phyloP scores from a whole-genome alignment of 1,284 basidiomycete genomes.

The Laetiporus sulphureus region DNA sequence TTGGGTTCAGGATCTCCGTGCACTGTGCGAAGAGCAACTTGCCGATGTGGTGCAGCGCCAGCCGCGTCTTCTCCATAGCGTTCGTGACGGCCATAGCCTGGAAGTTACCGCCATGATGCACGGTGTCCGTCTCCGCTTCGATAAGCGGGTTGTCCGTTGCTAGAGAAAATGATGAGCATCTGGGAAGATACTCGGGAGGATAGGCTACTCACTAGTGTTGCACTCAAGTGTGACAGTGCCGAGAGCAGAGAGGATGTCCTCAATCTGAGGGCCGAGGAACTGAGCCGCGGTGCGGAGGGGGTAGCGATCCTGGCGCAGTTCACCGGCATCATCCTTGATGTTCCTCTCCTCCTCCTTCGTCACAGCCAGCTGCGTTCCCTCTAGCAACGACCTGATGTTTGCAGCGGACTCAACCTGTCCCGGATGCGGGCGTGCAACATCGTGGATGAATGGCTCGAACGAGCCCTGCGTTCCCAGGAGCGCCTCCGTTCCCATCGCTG shows the following conservation, averaged over 20 bases:
- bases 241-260: conserved; percentile 68
- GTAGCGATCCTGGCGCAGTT: conserved; percentile 74
- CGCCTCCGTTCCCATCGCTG: conserved; percentile 83
- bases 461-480: conserved; percentile 66
- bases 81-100: conserved; percentile 85
- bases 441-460: conserved; percentile 79
- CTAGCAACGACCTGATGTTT: conserved; percentile 62
- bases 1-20: conserved; percentile 77
- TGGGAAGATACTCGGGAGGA: neutral
- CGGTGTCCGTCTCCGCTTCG: conserved; percentile 56
- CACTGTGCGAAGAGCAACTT: conserved; percentile 80
- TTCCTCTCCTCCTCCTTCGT: conserved; percentile 55
- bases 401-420: conserved; percentile 76
- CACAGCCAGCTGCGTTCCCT: conserved; percentile 67
- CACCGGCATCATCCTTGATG: conserved; percentile 64
- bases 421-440: conserved; percentile 76
- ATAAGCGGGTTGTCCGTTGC: conserved; percentile 75
- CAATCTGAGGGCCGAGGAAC: conserved; percentile 82
- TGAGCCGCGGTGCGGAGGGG: conserved; percentile 75
- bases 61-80: conserved; percentile 83
- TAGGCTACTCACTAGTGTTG: conserved; percentile 67
- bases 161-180: conserved; percentile 17
- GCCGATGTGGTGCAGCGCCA: conserved; percentile 77
- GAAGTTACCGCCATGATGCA: conserved; percentile 86
- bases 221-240: conserved; percentile 68